Percentiles rank a stretch among this genome's conserved stretches.
Evolutionary conservation across 257 asterid genomes (phyloP).

Genomic region (Perilla frutescens): DNA sequence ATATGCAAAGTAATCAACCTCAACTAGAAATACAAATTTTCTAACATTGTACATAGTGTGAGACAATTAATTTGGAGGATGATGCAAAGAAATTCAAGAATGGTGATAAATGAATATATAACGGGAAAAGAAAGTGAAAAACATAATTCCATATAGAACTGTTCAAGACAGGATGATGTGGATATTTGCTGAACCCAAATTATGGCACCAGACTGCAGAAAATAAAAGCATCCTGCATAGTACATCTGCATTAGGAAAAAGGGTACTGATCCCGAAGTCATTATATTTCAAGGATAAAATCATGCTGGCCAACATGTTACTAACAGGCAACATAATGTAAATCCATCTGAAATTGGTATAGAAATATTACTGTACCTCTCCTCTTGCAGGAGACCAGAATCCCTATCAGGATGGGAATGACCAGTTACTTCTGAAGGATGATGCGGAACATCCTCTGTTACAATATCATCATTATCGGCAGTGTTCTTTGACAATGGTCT

Average conservation of each 20-base stretch:
- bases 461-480: slow-evolving; percentile 39
- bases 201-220: no score
- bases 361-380: slow-evolving; percentile 56
- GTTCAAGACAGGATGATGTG: no score
- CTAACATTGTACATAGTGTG: neutral
- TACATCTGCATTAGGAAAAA: no score
- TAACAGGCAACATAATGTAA: neutral
- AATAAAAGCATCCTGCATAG: no score
- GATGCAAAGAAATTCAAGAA: neutral
- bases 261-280: no score
- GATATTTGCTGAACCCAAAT: no score
- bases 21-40: slow-evolving; percentile 4
- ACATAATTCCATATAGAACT: neutral
- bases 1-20: slow-evolving; percentile 10
- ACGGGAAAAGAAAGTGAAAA: slow-evolving; percentile 8
- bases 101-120: neutral
- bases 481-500: slow-evolving; percentile 47
- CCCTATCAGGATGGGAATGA: slow-evolving; percentile 44
- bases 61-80: slow-evolving; percentile 2
- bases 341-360: slow-evolving; percentile 26
- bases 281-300: no score
- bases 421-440: slow-evolving; percentile 45
- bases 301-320: neutral
- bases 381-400: slow-evolving; percentile 49
- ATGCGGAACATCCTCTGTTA: slow-evolving; percentile 47